Conservation (phyloP, 2,329 filamentous ascomycete species). For the Chaetomium sp. region DNA sequence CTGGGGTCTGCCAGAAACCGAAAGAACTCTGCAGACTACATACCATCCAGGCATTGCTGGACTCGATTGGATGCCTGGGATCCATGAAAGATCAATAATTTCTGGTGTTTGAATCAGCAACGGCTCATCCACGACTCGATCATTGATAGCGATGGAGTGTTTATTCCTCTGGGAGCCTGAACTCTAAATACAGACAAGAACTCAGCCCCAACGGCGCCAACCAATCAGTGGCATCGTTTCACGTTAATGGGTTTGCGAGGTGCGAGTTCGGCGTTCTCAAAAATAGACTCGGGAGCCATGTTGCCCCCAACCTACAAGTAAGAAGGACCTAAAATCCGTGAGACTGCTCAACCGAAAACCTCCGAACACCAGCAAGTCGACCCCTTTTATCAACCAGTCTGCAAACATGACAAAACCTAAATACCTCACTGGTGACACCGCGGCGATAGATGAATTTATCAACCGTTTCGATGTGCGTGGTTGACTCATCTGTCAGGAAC, state of each 20-base stretch:
- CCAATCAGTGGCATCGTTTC: conserved; percentile 15
- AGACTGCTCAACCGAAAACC: neutral
- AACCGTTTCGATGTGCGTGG: conserved; percentile 88
- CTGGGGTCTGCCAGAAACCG: neutral
- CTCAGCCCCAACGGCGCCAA: neutral
- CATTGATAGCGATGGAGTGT: neutral
- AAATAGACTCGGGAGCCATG: neutral
- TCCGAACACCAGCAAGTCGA: neutral
- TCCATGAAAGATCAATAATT: neutral
- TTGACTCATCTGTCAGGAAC: conserved; percentile 31
- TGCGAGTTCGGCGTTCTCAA: conserved; percentile 5
- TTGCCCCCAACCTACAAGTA: neutral
- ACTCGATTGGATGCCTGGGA: neutral
- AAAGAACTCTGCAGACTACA: neutral
- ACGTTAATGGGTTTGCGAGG: neutral
- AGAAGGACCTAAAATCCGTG: neutral
- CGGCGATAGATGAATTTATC: conserved; percentile 79
- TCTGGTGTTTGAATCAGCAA: neutral
- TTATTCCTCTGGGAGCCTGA: neutral
- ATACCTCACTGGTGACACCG: conserved; percentile 77
- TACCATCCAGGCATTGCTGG: neutral
- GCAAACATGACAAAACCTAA: conserved; percentile 47
- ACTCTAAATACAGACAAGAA: neutral
- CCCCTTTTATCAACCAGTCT: neutral
- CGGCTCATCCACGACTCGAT: neutral